phyloP scores from a whole-genome alignment of 305 asterid genomes.

The Fraxinus latifolia region DNA sequence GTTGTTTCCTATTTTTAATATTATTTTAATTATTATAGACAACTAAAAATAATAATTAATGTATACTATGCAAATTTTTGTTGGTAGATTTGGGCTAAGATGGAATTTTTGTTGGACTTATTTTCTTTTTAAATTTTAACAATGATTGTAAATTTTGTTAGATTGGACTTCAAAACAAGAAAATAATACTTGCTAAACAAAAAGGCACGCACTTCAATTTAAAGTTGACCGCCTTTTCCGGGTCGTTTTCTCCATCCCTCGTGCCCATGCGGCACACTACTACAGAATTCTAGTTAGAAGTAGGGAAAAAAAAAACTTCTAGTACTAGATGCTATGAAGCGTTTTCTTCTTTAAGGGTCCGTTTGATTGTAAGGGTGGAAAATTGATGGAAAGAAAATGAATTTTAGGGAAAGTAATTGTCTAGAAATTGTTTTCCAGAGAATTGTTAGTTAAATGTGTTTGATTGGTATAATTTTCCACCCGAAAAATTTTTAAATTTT shows the following conservation, averaged over 20 bases:
- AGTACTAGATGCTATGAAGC: background rate
- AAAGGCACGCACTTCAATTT: background rate
- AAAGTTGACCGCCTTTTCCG: background rate
- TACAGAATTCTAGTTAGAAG: background rate
- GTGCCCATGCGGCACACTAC: background rate
- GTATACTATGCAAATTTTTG: background rate
- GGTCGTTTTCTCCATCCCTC: background rate
- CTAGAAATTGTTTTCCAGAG: too few species aligned
- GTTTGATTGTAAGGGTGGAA: too few species aligned
- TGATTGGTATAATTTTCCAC: too few species aligned
- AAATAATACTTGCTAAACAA: background rate
- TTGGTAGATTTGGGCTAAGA: background rate
- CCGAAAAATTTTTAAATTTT: too few species aligned
- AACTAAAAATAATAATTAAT: background rate
- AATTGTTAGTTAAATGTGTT: too few species aligned
- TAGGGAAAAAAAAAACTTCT: background rate
- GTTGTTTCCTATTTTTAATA: too few species aligned
- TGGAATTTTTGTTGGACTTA: background rate
- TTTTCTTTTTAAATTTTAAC: background rate
- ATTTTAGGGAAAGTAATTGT: too few species aligned
- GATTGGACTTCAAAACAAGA: background rate
- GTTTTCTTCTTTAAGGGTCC: background rate
- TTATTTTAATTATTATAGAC: background rate
- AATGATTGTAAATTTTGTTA: background rate
- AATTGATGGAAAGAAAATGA: too few species aligned